Percentiles rank a stretch among this genome's conserved stretches.
phyloP scores from a whole-genome alignment of 768 basidiomycete species.

The Bullera alba region DNA sequence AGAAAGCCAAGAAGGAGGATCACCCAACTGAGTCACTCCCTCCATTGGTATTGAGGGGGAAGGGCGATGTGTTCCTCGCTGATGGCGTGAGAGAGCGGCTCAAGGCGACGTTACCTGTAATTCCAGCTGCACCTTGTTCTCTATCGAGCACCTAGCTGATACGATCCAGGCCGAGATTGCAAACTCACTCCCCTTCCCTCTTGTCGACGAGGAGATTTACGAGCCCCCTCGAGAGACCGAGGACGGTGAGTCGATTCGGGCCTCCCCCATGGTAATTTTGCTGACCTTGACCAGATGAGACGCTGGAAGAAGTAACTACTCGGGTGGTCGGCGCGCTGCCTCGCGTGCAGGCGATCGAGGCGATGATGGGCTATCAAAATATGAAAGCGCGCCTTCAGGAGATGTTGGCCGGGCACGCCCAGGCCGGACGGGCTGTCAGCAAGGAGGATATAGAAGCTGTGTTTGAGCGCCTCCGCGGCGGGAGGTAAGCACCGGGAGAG shows the following conservation, averaged over 20 bases:
- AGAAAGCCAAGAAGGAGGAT: neutral
- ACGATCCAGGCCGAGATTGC: slow-evolving; percentile 10
- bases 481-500: neutral
- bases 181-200: slow-evolving; percentile 30
- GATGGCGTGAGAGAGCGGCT: slow-evolving; percentile 28
- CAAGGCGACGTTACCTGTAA: slow-evolving; percentile 19
- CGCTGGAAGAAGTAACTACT: slow-evolving; percentile 35
- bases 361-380: slow-evolving; percentile 36
- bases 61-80: slow-evolving; percentile 41
- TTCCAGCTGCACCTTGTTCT: slow-evolving; percentile 2
- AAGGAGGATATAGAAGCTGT: slow-evolving; percentile 33
- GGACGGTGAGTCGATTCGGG: slow-evolving; percentile 10
- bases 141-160: neutral
- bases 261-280: neutral
- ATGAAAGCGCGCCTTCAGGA: slow-evolving; percentile 32
- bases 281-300: slow-evolving; percentile 27
- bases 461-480: slow-evolving; percentile 19
- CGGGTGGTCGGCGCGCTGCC: slow-evolving; percentile 33
- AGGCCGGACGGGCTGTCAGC: slow-evolving; percentile 23
- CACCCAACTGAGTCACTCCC: neutral
- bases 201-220: slow-evolving; percentile 43
- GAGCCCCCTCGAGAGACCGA: slow-evolving; percentile 39
- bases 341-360: slow-evolving; percentile 41
- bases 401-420: slow-evolving; percentile 23
- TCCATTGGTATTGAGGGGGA: slow-evolving; percentile 11